Conservation (phyloP, 768 basidiomycete species). For the Xanthoconium purpureum region DNA sequence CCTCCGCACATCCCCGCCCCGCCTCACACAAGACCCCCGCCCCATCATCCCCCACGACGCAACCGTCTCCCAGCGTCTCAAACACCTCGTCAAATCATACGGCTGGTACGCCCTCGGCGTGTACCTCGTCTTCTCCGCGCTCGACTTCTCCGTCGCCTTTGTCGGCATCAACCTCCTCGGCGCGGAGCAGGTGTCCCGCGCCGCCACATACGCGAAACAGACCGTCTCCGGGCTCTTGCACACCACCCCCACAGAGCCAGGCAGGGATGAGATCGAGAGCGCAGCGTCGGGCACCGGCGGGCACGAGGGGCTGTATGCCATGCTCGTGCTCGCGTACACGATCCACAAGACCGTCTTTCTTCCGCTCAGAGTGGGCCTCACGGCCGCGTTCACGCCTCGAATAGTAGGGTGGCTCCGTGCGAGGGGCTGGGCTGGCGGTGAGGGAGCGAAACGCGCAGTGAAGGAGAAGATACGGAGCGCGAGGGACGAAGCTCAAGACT, state of each 20-base stretch:
- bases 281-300: constrained; percentile 36
- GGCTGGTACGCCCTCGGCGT: constrained; percentile 96
- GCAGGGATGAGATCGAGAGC: constrained; percentile 59
- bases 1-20: constrained; percentile 48
- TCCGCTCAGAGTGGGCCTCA: constrained; percentile 85
- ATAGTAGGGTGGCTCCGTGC: constrained; percentile 82
- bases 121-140: constrained; percentile 65
- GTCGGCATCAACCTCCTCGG: constrained; percentile 82
- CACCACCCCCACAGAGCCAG: constrained; percentile 61
- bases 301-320: constrained; percentile 82
- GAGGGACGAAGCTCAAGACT: constrained; percentile 17
- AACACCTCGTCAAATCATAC: constrained; percentile 83
- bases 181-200: constrained; percentile 79
- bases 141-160: constrained; percentile 88
- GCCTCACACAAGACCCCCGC: constrained; percentile 37
- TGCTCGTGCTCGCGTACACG: constrained; percentile 89
- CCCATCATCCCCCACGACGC: constrained; percentile 39
- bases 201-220: constrained; percentile 58
- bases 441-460: constrained; percentile 65
- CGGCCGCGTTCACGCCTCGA: constrained; percentile 79
- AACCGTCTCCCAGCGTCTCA: constrained; percentile 67
- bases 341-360: constrained; percentile 94
- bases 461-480: constrained; percentile 33
- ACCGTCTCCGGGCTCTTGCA: constrained; percentile 43
- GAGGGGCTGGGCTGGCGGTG: constrained; percentile 77